Base-by-base conservation (phyloP, 2,329 filamentous ascomycete genomes). In the Ceratocystis alfenasii region DNA sequence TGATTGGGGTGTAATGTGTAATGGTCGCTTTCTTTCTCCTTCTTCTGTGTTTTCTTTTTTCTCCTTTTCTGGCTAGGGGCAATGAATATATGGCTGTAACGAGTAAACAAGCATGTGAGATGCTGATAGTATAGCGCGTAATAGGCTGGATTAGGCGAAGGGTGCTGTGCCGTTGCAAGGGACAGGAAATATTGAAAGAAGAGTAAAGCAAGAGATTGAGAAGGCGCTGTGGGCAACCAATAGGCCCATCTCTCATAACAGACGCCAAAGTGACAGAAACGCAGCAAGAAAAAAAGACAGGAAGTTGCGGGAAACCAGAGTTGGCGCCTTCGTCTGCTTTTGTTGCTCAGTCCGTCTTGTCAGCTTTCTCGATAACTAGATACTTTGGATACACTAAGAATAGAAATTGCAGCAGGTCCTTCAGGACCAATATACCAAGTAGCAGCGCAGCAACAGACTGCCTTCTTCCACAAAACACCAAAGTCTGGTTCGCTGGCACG, bases 381-480 rank as follows among this genome's bases (percentile, higher is more conserved):
- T 36, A 20, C 55, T n/a, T n/a, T 59, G 28, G 3, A n/a, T 59
- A 30, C 12, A 59, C 55, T 20, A 59, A 59, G 55, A 59, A 59
- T 59, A 59, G 28, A 59, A 36, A 59, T 59, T 59, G 30, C 55
- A 59, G 55, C 8, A 59, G 55, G 55, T 59, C 55, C 20, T 59
- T 59, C 3, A 36, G 28, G 15, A 20, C 55, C 10, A 59, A 28
- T 12, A 41, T 12, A n/a, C 53, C 53, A 59, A n/a, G n/a, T 25
- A 59, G 4, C 28, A 59, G 55, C 25, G 48, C 53, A 57, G 17
- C 17, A 59, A n/a, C 55, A 59, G 28, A n/a, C 28, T 59, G 25
- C 33, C 30, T 30, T 59, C 30, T 17, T 59, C 55, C 55, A 36
- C 28, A 33, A 36, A 33, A 7, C 28, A 36, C 55, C 8, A 33